Evolutionary conservation across 108 stramenopile genomes (phyloP), one percentile per base, ranked within the genome.

Genomic region (Schizochytrium sp.): DNA sequence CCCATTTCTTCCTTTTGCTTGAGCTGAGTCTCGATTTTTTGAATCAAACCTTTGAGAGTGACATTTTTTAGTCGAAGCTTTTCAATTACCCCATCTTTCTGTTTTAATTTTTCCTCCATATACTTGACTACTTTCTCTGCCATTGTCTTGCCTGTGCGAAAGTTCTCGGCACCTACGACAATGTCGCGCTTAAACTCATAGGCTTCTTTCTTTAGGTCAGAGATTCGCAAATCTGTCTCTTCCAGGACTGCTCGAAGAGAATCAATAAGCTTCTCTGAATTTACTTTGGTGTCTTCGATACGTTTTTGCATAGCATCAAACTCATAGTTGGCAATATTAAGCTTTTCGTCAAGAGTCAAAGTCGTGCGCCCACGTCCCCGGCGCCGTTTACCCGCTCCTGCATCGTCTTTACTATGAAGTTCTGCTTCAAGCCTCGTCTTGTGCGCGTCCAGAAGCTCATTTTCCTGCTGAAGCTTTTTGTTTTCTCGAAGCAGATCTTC

Each of bases 131-230:
- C 92, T 83, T 92, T 91, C 40, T 90, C 91, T 3, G 93, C 90
- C 90, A 91, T 88, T 47, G 88, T 92, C 59, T 91, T 93, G 46
- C 94, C 95, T 2, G 94, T 95, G n/a, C 94, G 90, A 89, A 88
- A 89, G 76, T 94, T 95, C 72, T 95, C 94, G 7, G 93, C 94
- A 7, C 94, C 94, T 2, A 94, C 93, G 61, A 95, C 93, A 42
- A 95, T 91, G 50, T 94, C 94, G 49, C 94, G 87, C 61, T 94
- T 94, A 88, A 95, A 95, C 88, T 95, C 94, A 53, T 94, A 94
- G 10, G 93, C 94, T 7, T 95, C 94, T 61, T 93, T 93, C 88
- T 95, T 94, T 28, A 94, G 89, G 61, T 95, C 94, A 4, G 76
- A 60, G 46, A 95, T 95, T 3, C 94, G 91, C 28, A 95, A 88